Conservation (phyloP, 805 yeast species). For the Ogataea dorogensis region DNA sequence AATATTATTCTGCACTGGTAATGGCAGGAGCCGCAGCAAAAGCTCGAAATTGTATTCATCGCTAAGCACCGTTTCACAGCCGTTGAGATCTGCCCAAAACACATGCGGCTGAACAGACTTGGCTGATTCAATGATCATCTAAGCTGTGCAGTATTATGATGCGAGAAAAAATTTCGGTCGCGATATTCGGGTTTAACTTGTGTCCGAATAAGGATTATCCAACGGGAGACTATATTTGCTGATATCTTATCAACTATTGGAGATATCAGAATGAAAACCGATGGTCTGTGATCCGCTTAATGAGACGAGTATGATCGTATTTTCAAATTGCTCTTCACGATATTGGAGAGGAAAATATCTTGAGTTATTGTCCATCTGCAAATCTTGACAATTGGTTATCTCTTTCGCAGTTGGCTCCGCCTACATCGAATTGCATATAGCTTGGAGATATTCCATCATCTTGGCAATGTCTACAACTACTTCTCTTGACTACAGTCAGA, state of each 20-base stretch:
- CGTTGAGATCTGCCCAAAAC: conserved; percentile 7
- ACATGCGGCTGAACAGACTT: no score
- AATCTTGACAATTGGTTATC: no score
- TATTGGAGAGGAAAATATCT: no score
- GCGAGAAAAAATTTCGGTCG: not conserved
- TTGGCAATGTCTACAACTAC: conserved; percentile 2
- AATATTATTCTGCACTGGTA: conserved; percentile 42
- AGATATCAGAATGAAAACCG: no score
- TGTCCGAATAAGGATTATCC: not conserved
- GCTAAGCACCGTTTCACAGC: conserved; percentile 7
- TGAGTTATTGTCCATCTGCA: no score
- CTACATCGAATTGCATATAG: not conserved
- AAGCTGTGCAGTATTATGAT: no score
- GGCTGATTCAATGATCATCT: not conserved
- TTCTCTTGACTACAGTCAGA: conserved; percentile 11
- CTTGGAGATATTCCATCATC: not conserved
- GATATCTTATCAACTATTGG: no score
- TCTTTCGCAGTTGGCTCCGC: no score
- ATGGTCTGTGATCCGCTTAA: no score
- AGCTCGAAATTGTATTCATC: conserved; percentile 48
- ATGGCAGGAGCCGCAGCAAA: conserved; percentile 44
- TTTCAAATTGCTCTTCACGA: no score
- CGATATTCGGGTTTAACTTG: not conserved
- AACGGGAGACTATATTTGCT: no score
- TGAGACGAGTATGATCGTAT: no score